These are phyloP conservation scores for Ceratocystis cacaofunesta DNA, from an alignment of 2,329 filamentous ascomycete genomes.

Conservation along the genomic window DNA sequence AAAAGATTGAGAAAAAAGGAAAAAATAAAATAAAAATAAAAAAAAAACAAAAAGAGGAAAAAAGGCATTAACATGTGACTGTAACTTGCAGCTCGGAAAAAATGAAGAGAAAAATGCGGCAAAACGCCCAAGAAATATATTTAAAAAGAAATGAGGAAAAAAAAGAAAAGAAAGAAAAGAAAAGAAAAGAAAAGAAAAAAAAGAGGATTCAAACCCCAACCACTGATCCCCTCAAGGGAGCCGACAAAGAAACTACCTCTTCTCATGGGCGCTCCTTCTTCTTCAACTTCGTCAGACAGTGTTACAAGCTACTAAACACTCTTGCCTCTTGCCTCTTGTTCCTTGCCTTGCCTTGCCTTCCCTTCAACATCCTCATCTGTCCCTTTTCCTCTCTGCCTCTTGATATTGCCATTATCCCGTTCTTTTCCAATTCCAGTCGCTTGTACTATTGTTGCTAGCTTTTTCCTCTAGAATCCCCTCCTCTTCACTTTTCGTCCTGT, in stretches of 20 bases:
- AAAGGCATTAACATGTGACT: neutral
- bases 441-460: neutral
- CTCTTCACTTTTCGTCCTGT: neutral
- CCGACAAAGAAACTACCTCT: conserved; percentile 2
- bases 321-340: neutral
- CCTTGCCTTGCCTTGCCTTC: neutral
- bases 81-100: too few species aligned
- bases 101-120: neutral
- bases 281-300: neutral
- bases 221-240: neutral
- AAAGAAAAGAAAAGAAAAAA: neutral
- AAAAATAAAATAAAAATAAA: neutral
- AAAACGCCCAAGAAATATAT: neutral
- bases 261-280: neutral
- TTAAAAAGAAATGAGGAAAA: neutral
- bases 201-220: neutral
- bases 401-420: neutral
- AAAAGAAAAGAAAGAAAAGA: neutral
- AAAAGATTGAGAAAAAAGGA: neutral
- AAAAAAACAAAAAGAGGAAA: neutral
- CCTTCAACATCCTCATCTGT: neutral
- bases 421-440: neutral
- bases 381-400: neutral
- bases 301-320: neutral
- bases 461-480: neutral